These are phyloP conservation scores for Tylopilus sp. DNA, from an alignment of 768 basidiomycete genomes.

Conservation along the genomic window DNA sequence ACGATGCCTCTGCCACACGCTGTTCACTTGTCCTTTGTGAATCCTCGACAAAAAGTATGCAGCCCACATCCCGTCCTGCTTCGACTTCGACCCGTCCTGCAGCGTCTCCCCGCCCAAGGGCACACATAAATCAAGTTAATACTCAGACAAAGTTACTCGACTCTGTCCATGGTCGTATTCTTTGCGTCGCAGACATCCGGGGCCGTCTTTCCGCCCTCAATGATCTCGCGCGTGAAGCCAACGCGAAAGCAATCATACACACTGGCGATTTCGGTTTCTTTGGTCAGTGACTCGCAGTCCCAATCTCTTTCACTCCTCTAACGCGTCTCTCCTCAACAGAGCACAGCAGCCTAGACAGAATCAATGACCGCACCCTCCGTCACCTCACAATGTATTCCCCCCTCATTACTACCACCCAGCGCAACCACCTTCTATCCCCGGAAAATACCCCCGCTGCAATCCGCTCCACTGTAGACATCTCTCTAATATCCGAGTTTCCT, in stretches of 20 bases:
- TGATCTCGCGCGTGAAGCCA: slow-evolving; percentile 82
- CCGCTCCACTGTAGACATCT: slow-evolving; percentile 70
- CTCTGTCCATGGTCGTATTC: slow-evolving; percentile 76
- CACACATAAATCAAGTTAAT: slow-evolving; percentile 50
- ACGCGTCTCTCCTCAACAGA: slow-evolving; percentile 44
- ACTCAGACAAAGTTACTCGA: slow-evolving; percentile 80
- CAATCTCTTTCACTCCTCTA: slow-evolving; percentile 5
- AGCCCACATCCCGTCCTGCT: slow-evolving; percentile 53
- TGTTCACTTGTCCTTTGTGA: slow-evolving; percentile 18
- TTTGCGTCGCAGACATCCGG: slow-evolving; percentile 93
- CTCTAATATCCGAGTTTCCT: slow-evolving; percentile 91
- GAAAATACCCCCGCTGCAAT: slow-evolving; percentile 66
- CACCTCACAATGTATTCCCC: slow-evolving; percentile 97
- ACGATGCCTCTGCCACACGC: slow-evolving; percentile 9
- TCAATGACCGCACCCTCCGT: slow-evolving; percentile 93
- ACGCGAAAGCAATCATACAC: slow-evolving; percentile 91
- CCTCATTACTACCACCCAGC: slow-evolving; percentile 79
- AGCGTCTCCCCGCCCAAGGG: slow-evolving; percentile 51
- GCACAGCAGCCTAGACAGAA: slow-evolving; percentile 74
- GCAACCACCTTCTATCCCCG: slow-evolving; percentile 70
- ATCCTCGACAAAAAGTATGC: slow-evolving; percentile 40
- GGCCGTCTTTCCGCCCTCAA: slow-evolving; percentile 87
- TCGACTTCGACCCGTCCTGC: slow-evolving; percentile 59
- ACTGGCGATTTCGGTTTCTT: slow-evolving; percentile 99
- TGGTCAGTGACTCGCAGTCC: slow-evolving; percentile 43